Base-by-base conservation (phyloP, 257 asterid genomes). In the Nicotiana otophora region DNA sequence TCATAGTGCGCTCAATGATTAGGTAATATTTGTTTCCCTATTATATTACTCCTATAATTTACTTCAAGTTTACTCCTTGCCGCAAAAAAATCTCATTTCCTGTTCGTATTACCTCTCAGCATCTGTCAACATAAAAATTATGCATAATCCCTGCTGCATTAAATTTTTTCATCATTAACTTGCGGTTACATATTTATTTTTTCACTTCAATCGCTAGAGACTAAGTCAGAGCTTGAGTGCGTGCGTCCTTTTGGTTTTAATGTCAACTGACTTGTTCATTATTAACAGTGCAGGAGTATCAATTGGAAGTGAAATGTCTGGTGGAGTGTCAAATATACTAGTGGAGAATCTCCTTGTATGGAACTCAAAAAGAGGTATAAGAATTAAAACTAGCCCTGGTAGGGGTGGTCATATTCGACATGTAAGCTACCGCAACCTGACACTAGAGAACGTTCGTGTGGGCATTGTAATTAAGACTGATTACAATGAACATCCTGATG, bases 251-350 rank as follows among this genome's bases (percentile, higher is more conserved):
- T 62, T 64, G 54, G 23, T 53, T 67, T 72, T 39, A 62, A 77
- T 51, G 78, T 65, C 64, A 48, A 74, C 74, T 85, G 82, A 87
- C 80, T 85, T 78, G 83, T 85, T 57, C 80, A 46, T 76, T 78
- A 75, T 11, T 63, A 77, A 87, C 94, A 95, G 98, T 80, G 98
- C 98, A 85, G 98, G 98, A 77, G 93, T 95, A 77, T 95, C 98
- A 54, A 93, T 95, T 61, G 98, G 98, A 81, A 95, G 98, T 60
- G 98, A 95, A 89, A 95, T 95, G 98, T 95, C 98, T 2, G 98
- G 98, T 54, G 98, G 98, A 68, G 98, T 95, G 79, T 87, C 94
- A 14, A 93, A 92, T 28, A 83, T 93, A 69, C 85, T 91, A 1
- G 90, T 93, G 34, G 98, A 95, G 82, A 93, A 95, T 84, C 89